Conservation (phyloP, 306 rosid genomes). For the Malus sylvestris region DNA sequence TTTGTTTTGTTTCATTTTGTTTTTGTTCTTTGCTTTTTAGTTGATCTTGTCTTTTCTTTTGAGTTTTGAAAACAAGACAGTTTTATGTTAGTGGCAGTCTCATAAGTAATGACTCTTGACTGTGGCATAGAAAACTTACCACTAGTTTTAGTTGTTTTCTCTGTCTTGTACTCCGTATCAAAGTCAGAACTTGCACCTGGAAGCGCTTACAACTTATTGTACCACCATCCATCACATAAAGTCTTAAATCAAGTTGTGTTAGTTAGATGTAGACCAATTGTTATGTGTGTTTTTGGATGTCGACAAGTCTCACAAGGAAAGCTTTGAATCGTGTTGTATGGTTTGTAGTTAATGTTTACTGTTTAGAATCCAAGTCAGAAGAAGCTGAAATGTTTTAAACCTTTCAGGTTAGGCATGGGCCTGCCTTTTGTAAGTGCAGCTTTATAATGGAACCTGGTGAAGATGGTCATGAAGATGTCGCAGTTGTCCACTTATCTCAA, state of each 20-base stretch:
- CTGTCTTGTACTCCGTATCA: neutral
- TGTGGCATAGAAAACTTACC: neutral
- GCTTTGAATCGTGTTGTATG: neutral
- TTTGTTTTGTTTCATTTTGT: neutral
- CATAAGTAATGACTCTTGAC: neutral
- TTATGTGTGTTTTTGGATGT: neutral
- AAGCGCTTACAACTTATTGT: neutral
- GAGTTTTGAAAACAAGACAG: neutral
- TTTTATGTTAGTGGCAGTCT: neutral
- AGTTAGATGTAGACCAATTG: neutral
- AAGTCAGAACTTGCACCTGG: neutral
- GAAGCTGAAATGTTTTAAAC: neutral
- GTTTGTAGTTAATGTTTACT: neutral
- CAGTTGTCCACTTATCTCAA: conserved; percentile 56
- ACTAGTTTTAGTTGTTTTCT: neutral
- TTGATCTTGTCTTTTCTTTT: neutral
- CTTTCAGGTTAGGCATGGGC: conserved; percentile 94
- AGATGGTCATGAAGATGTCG: conserved; percentile 39
- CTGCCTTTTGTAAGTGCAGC: conserved; percentile 59
- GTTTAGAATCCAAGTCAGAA: neutral
- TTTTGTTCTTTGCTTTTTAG: neutral
- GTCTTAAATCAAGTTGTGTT: neutral
- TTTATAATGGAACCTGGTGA: conserved; percentile 45
- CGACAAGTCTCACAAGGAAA: neutral
- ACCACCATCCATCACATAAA: neutral